Conservation (phyloP, 345 rosid species). For the Eucalyptus regnans region DNA sequence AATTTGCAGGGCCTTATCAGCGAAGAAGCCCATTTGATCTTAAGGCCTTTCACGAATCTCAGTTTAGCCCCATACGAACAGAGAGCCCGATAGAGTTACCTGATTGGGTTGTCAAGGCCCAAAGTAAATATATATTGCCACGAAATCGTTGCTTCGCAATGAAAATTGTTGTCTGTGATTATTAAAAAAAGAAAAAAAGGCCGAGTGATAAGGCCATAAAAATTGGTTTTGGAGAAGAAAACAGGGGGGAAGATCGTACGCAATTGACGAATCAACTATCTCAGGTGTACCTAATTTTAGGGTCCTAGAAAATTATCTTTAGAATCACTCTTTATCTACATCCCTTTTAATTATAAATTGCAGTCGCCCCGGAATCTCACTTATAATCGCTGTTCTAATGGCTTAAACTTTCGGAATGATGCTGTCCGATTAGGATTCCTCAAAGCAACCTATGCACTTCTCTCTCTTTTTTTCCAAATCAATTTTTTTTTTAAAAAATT, state of each 20-base stretch:
- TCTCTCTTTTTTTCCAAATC: background rate
- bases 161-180: background rate
- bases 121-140: background rate
- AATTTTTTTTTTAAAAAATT: too few relatives aligned
- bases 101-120: background rate
- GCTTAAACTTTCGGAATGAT: background rate
- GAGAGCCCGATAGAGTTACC: background rate
- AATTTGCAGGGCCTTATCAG: background rate
- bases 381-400: background rate
- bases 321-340: background rate
- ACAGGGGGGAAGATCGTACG: background rate
- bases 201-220: background rate
- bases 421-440: background rate
- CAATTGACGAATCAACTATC: background rate
- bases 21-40: background rate
- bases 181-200: accelerated
- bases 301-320: background rate
- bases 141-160: background rate
- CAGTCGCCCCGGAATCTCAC: background rate
- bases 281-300: background rate
- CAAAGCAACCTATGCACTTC: background rate
- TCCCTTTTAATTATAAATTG: too few relatives aligned
- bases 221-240: background rate
- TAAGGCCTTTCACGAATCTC: background rate
- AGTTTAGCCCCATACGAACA: background rate